Percentiles rank a stretch among this genome's conserved stretches.
These are phyloP conservation scores for Pachysolen tannophilus DNA, from an alignment of 805 yeast genomes.

Conservation along the genomic window DNA sequence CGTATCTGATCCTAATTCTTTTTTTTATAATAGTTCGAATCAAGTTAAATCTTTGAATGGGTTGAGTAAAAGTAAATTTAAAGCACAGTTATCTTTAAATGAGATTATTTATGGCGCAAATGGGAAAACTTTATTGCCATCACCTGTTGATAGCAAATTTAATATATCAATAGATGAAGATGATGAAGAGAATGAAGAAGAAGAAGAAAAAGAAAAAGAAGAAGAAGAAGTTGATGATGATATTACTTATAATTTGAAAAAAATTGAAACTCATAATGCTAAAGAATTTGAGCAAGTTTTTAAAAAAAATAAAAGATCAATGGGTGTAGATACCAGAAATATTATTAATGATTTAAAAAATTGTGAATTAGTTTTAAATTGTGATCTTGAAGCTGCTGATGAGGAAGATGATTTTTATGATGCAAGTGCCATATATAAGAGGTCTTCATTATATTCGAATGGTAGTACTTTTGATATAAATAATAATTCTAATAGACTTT, in stretches of 20 bases:
- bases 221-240: background rate
- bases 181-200: background rate
- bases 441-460: background rate
- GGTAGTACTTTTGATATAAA: background rate
- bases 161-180: background rate
- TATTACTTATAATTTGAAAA: background rate
- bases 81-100: conserved; percentile 8
- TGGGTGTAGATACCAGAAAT: background rate
- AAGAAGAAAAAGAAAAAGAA: conserved; percentile 3
- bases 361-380: background rate
- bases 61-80: conserved; percentile 3
- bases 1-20: conserved; percentile 1
- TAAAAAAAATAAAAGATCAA: conserved; percentile 4
- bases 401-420: conserved; percentile 3
- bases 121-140: background rate
- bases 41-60: conserved; percentile 2
- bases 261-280: background rate
- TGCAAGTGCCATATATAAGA: conserved; percentile 1
- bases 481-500: conserved; percentile 7
- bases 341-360: background rate
- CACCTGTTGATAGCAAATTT: background rate
- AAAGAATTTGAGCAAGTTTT: conserved; percentile 1
- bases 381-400: conserved; percentile 1
- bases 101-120: conserved; percentile 3
- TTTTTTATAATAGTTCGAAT: too few relatives aligned